A percentile compares a stretch with the other conserved stretches of the same genome.
phyloP scores from a whole-genome alignment of 306 rosid genomes.

The Elaeagnus macrophylla region DNA sequence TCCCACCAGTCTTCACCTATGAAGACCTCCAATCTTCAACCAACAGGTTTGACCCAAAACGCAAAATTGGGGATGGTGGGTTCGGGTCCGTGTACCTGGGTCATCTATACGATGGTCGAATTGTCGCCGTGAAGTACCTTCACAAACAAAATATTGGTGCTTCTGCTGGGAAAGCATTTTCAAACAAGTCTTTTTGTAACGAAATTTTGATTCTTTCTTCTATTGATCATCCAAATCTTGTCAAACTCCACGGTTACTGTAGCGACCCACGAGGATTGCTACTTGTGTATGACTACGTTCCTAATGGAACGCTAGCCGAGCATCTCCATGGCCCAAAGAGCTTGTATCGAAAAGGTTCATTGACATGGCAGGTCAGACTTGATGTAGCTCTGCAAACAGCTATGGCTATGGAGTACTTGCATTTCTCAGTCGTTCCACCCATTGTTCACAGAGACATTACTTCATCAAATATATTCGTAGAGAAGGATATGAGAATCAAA shows the following conservation, averaged over 20 bases:
- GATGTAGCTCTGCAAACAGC: slow-evolving; percentile 86
- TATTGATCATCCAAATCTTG: slow-evolving; percentile 74
- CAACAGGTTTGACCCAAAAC: slow-evolving; percentile 57
- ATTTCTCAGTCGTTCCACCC: slow-evolving; percentile 66
- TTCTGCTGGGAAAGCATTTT: slow-evolving; percentile 39
- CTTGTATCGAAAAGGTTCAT: slow-evolving; percentile 27
- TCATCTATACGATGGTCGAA: slow-evolving; percentile 50
- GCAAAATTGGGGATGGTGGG: slow-evolving; percentile 95
- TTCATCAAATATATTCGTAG: slow-evolving; percentile 70
- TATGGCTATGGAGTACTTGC: slow-evolving; percentile 85
- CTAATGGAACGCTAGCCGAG: slow-evolving; percentile 85
- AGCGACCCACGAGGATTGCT: slow-evolving; percentile 81
- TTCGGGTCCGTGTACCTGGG: slow-evolving; percentile 85
- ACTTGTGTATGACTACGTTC: slow-evolving; percentile 70
- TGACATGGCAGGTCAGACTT: slow-evolving; percentile 65
- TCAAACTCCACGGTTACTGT: slow-evolving; percentile 89
- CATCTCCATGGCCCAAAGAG: slow-evolving; percentile 60
- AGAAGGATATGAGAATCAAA: slow-evolving; percentile 77
- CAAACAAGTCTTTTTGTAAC: slow-evolving; percentile 77
- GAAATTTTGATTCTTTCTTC: slow-evolving; percentile 85
- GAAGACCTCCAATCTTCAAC: slow-evolving; percentile 69
- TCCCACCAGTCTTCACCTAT: slow-evolving; percentile 78
- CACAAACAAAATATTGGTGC: slow-evolving; percentile 46
- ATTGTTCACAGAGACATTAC: slow-evolving; percentile 91
- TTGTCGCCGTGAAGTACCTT: slow-evolving; percentile 80